Evolutionary conservation across 1,139 yeast genomes (phyloP).

Genomic region (Pichia sp.): DNA sequence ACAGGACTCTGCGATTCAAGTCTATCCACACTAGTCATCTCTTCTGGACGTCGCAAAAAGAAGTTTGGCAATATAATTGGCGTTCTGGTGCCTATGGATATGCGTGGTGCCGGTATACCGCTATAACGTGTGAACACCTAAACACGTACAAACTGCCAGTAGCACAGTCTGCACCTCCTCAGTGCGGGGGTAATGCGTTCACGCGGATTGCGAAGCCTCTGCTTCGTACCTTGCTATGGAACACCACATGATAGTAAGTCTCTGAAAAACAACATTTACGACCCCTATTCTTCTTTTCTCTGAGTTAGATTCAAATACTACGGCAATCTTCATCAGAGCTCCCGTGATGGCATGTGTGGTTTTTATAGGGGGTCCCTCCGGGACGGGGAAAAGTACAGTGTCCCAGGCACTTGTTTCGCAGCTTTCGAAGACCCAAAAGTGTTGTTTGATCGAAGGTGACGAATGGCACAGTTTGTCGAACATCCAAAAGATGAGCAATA

Average conservation of each 20-base stretch:
- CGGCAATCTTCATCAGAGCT: neutral
- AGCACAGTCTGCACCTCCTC: neutral
- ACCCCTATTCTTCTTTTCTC: neutral
- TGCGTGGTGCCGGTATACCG: no score
- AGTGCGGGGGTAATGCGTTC: neutral
- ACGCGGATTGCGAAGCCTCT: neutral
- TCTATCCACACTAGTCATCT: slow-evolving; percentile 1
- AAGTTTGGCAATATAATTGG: no score
- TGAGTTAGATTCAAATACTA: no score
- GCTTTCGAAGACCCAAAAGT: slow-evolving; percentile 28
- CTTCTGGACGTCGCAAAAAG: neutral
- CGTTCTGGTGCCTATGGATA: no score
- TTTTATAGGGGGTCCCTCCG: slow-evolving; percentile 80
- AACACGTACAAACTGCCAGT: neutral
- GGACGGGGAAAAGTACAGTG: slow-evolving; percentile 85
- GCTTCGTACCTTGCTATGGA: neutral
- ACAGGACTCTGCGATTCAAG: neutral
- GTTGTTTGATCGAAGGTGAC: slow-evolving; percentile 83
- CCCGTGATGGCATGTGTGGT: slow-evolving; percentile 15
- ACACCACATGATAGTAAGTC: neutral
- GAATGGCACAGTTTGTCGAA: slow-evolving; percentile 63
- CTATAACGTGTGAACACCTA: neutral
- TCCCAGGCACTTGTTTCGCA: slow-evolving; percentile 48
- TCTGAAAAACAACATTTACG: neutral
- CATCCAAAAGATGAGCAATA: slow-evolving; percentile 74